Evolutionary conservation across 106 monocot genomes (phyloP), one percentile per base, ranked within the genome.

Genomic region (Triglochin maritima): DNA sequence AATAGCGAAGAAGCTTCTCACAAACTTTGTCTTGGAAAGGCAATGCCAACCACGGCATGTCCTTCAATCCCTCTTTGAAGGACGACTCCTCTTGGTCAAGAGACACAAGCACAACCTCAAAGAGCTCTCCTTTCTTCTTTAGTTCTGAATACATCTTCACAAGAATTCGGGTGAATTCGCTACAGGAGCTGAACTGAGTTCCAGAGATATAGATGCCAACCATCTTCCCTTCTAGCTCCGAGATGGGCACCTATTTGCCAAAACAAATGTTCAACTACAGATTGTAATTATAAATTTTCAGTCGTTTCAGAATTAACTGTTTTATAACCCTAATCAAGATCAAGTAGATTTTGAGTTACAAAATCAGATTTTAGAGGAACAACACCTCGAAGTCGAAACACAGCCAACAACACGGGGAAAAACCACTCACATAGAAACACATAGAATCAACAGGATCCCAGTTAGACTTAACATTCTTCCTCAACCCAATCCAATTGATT

Each of bases 31-130:
- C 90, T 67, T 80, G 80, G 57, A 78, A 78, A 8, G 86, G 90
- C 29, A 90, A 63, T 2, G 81, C 83, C 61, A 92, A 78, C 84
- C 87, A 92, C 8, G 85, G 92, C 79, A 92, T 81, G 10, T 49
- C 63, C 56, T 49, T 59, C 47, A 83, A 77, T 15, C 43, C 62
- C 49, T 74, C 49, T 50, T 77, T 41, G 47, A 69, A 81, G 13
- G 76, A 53, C 9, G 67, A 11, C 63, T 86, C 74, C 0, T 83
- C 81, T 46, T 81, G 64, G 47, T 88, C 92, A 7, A 88, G 69
- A 7, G 78, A 69, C 46, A 83, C 72, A 10, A 79, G 71, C 44
- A 92, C 81, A 52, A 87, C 66, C 74, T 92, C 87, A 72, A 92
- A 88, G 47, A 44, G 73, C 59, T 87, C 81, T 11, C 85, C 85